Evolutionary conservation across 140 eudicot genomes (phyloP), one percentile per base, ranked within the genome.

Genomic region (Stevia rebaudiana): DNA sequence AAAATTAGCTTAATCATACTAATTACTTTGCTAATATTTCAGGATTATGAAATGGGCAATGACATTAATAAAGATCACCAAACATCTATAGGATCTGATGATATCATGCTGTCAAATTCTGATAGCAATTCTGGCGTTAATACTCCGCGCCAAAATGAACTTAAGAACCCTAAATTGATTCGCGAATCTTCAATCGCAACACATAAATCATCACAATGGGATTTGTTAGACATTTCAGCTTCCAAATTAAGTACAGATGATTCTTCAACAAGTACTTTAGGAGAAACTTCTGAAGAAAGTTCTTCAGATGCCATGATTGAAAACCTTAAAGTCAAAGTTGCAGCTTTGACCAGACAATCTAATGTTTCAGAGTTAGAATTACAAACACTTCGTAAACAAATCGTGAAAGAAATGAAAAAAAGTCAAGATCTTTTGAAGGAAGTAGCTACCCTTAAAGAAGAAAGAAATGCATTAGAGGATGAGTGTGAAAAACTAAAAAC

Each of bases 331-430:
- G 62, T 78, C 31, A 80, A 88, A 56, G 72, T 88, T 28, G 78
- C 76, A 24, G 76, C 74, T 30, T 73, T 88, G 68, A 76, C 97
- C 28, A 74, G 97, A 49, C 91, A 82, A 73, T 85, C 84, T 0
- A 87, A 81, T 57, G 73, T 83, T 67, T 81, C 94, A 0, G 95
- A 94, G 39, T 37, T 94, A 37, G 99, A 94, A 76, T 66, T 94
- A 36, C 95, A 86, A 65, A 76, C 95, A n/a, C 90, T 94, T 11
- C 83, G 99, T 24, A 94, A 85, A 70, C 92, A 82, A 67, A 83
- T 94, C 43, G 90, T 88, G 65, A 88, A 88, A 73, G 99, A 94
- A 76, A 85, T 81, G 74, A 85, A 82, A 76, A 83, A 80, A 62
- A 75, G 83, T 36, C 94, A 85, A 57, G 94, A 88, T 74, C 81